A percentile compares a stretch with the other conserved stretches of the same genome.
phyloP scores from a whole-genome alignment of 805 yeast genomes.

The Lipomyces japonicus region DNA sequence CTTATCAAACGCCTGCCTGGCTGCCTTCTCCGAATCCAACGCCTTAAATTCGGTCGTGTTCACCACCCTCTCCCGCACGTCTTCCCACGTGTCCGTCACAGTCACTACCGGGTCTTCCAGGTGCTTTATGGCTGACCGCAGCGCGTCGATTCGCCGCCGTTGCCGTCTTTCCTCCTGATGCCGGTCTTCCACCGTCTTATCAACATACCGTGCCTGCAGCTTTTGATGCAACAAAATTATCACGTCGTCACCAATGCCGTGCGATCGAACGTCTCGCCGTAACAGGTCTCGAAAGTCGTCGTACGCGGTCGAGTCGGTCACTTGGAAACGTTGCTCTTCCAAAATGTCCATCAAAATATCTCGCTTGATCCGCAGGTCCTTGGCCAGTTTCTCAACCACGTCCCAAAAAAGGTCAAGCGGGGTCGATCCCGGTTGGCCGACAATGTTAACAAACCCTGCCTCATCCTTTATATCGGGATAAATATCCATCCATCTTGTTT shows the following conservation, averaged over 20 bases:
- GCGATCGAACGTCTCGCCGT: slow-evolving; percentile 22
- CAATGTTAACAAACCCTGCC: slow-evolving; percentile 52
- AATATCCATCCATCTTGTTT: slow-evolving; percentile 58
- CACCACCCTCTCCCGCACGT: slow-evolving; percentile 35
- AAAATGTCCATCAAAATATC: slow-evolving; percentile 56
- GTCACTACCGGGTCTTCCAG: slow-evolving; percentile 35
- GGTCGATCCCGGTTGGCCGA: slow-evolving; percentile 75
- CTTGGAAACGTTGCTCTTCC: slow-evolving; percentile 37
- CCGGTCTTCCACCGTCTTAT: slow-evolving; percentile 32
- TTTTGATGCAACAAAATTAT: slow-evolving; percentile 11
- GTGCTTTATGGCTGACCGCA: slow-evolving; percentile 33
- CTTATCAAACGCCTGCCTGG: slow-evolving; percentile 38
- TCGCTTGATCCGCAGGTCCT: slow-evolving; percentile 53
- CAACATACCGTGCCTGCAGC: slow-evolving; percentile 20
- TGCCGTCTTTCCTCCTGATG: slow-evolving; percentile 33
- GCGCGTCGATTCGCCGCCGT: slow-evolving; percentile 35
- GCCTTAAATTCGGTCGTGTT: slow-evolving; percentile 39
- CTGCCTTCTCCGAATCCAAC: slow-evolving; percentile 36
- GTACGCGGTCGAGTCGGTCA: slow-evolving; percentile 28
- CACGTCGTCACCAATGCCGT: slow-evolving; percentile 25
- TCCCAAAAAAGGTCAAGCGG: slow-evolving; percentile 78
- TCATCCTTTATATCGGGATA: slow-evolving; percentile 52
- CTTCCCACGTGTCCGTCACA: slow-evolving; percentile 41
- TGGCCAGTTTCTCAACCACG: slow-evolving; percentile 57
- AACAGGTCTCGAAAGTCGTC: slow-evolving; percentile 31